A percentile compares a stretch with the other conserved stretches of the same genome.
Evolutionary conservation across 2,329 filamentous ascomycete species (phyloP).

Genomic region (Diplodia corticola): DNA sequence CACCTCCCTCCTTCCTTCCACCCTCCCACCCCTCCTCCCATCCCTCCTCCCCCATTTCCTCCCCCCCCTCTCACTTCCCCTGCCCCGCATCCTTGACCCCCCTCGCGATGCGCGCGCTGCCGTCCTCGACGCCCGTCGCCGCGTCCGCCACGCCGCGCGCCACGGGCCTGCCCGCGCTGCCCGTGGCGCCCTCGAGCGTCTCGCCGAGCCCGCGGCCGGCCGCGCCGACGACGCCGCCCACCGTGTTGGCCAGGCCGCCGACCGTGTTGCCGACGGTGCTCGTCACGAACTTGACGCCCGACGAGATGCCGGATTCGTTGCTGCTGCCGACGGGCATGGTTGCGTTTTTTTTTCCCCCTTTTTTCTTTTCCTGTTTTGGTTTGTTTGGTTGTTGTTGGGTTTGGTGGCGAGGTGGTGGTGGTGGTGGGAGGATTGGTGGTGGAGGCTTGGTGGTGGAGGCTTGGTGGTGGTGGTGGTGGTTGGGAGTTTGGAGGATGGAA

Average conservation of each 20-base stretch:
- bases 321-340: constrained; percentile 38
- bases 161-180: constrained; percentile 44
- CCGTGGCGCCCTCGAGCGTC: constrained; percentile 49
- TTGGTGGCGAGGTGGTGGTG: not conserved
- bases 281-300: constrained; percentile 57
- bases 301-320: constrained; percentile 49
- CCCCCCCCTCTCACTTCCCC: constrained; percentile 35
- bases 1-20: too few relatives aligned
- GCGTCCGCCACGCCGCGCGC: constrained; percentile 46
- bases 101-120: constrained; percentile 44
- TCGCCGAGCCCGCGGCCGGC: constrained; percentile 48
- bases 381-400: not conserved
- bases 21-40: not conserved
- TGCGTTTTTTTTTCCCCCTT: not conserved
- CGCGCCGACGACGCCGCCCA: constrained; percentile 48
- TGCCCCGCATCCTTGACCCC: constrained; percentile 51
- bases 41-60: not conserved
- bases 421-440: not conserved
- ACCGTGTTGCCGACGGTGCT: constrained; percentile 57
- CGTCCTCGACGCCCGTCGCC: constrained; percentile 48
- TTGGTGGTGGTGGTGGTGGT: not conserved
- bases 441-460: too few relatives aligned
- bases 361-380: not conserved
- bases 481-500: not conserved
- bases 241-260: constrained; percentile 23